Base-by-base conservation (phyloP, 805 yeast species). In the Metschnikowia amazonensis region DNA sequence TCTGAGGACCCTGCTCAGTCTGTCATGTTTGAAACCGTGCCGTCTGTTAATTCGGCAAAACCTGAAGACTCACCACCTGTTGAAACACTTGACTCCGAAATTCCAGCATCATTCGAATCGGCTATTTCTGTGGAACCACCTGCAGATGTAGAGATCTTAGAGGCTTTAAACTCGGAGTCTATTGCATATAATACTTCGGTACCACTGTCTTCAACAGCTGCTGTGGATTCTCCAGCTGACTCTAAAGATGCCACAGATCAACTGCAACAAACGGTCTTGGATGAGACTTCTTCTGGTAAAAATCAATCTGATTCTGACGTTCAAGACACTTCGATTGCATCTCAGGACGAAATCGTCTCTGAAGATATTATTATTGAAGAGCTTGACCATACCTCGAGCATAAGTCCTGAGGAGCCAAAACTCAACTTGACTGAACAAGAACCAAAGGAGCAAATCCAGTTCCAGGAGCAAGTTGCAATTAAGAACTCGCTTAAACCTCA, bases 1-100 rank as follows among this genome's bases (percentile, higher is more conserved):
- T 30, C 33, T 11, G 43, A 32, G 16, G 79, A 25, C 25, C 21
- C 42, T 11, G 14, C 11, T n/a, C 16, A 39, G 23, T 30, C 42
- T 4, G 10, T 30, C 21, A 17, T 27, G 7, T 35, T 28, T 35
- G 38, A 35, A 5, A 14, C 8, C 11, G 8, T 25, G 5, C 21
- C 31, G 5, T 36, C 40, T 13, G 29, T 4, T 8, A 6, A 17
- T 11, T 11, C 35, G 7, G 23, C 4, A 9, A 32, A 17, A 17
- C 6, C 35, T 32, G 23, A 32, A 11, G 14, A 4, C 17, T 10
- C 23, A 10, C 9, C 20, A 17, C 10, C 35, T 11, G 35, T 11
- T 18, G 35, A 18, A 7, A 1, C 35, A 10, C 7, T 28, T 7
- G 35, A 11, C 9, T 17, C 23, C 5, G 35, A 17, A 11, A 9